phyloP scores from a whole-genome alignment of 257 asterid species.

The Plantago major region DNA sequence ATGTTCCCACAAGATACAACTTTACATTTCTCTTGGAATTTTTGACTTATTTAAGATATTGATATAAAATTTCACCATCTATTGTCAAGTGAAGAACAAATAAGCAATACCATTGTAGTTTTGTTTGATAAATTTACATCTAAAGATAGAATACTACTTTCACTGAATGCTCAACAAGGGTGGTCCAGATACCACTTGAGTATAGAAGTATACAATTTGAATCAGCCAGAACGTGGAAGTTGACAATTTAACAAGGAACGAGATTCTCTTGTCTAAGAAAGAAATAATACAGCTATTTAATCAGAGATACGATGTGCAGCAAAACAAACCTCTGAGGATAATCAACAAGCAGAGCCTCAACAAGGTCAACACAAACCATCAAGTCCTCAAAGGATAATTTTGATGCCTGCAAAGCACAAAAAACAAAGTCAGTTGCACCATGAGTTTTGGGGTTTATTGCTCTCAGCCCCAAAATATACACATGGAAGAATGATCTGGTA shows the following conservation, averaged over 20 bases:
- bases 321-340: slow-evolving; percentile 67
- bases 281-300: slow-evolving; percentile 9
- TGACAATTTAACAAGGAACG: slow-evolving; percentile 2
- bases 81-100: not conserved
- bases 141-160: no score
- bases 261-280: not conserved
- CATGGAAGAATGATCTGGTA: no score
- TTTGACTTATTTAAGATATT: slow-evolving; percentile 8
- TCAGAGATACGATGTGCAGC: slow-evolving; percentile 4
- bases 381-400: slow-evolving; percentile 77
- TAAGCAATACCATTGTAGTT: not conserved
- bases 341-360: slow-evolving; percentile 82
- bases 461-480: no score
- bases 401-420: slow-evolving; percentile 58
- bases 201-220: no score
- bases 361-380: slow-evolving; percentile 72
- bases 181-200: no score
- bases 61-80: not conserved
- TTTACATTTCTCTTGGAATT: not conserved
- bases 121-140: slow-evolving; percentile 7
- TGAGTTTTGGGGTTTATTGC: no score
- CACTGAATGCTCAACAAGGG: no score
- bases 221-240: not conserved
- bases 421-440: slow-evolving; percentile 5
- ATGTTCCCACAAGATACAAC: not conserved